Evolutionary conservation across 768 basidiomycete species (phyloP).

Genomic region (Suillus luteus): DNA sequence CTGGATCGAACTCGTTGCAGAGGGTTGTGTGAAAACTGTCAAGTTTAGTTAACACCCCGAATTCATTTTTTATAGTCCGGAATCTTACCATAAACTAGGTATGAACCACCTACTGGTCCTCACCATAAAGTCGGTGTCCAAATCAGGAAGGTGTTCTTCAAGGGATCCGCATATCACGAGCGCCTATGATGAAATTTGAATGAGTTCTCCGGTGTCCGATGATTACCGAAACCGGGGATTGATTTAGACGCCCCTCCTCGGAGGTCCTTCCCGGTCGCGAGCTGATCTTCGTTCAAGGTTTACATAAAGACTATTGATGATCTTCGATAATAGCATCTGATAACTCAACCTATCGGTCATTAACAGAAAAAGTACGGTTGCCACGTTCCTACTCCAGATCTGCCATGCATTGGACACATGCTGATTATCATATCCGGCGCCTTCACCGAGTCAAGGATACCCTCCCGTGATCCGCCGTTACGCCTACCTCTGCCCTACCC

Average conservation of each 20-base stretch:
- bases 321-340: no score
- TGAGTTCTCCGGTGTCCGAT: slow-evolving; percentile 3
- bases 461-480: slow-evolving; percentile 6
- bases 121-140: slow-evolving; percentile 6
- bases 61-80: not conserved
- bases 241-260: no score
- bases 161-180: slow-evolving; percentile 11
- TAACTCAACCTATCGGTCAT: slow-evolving; percentile 28
- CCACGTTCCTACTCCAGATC: slow-evolving; percentile 5
- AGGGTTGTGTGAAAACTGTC: slow-evolving; percentile 6
- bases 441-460: not conserved
- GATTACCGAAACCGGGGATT: not conserved
- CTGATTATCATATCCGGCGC: not conserved
- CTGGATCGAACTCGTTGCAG: slow-evolving; percentile 13
- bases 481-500: slow-evolving; percentile 16
- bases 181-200: not conserved
- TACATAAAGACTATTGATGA: no score
- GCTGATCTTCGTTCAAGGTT: no score
- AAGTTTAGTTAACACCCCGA: not conserved
- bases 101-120: not conserved
- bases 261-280: no score
- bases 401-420: slow-evolving; percentile 10
- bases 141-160: slow-evolving; percentile 8
- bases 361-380: slow-evolving; percentile 14
- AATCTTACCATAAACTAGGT: slow-evolving; percentile 8